These are phyloP conservation scores for Cladophialophora chaetospira DNA, from an alignment of 2,329 filamentous ascomycete genomes.

Conservation along the genomic window DNA sequence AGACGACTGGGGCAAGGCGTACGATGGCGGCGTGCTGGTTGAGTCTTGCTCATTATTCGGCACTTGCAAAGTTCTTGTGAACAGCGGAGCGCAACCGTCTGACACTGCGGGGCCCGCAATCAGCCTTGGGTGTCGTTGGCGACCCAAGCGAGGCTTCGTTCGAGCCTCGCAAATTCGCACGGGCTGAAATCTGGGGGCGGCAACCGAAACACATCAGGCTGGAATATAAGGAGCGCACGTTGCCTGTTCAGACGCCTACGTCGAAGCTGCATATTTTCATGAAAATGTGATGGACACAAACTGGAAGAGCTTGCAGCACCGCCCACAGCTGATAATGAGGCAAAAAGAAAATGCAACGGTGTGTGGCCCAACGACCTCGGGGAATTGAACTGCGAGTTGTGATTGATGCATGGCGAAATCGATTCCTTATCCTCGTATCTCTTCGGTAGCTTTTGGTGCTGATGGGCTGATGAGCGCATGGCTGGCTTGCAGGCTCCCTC, in stretches of 20 bases:
- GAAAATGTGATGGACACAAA: too few relatives aligned
- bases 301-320: too few relatives aligned
- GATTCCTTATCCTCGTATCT: slow-evolving; percentile 11
- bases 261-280: too few relatives aligned
- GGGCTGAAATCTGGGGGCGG: not conserved
- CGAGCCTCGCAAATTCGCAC: slow-evolving; percentile 10
- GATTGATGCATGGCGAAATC: slow-evolving; percentile 8
- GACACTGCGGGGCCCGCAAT: slow-evolving; percentile 8
- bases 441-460: slow-evolving; percentile 11
- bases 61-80: too few relatives aligned
- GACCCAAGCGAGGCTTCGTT: slow-evolving; percentile 16
- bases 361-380: not conserved
- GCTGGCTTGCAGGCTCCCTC: not conserved
- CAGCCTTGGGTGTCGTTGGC: slow-evolving; percentile 9
- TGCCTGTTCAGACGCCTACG: too few relatives aligned
- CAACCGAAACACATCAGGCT: not conserved
- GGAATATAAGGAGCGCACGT: not conserved
- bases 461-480: slow-evolving; percentile 20
- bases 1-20: too few relatives aligned
- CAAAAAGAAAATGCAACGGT: slow-evolving; percentile 7
- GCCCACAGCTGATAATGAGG: slow-evolving; percentile 1
- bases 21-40: too few relatives aligned
- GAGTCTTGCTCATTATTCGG: too few relatives aligned
- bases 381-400: not conserved
- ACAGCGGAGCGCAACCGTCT: too few relatives aligned